Evolutionary conservation across 2,329 filamentous ascomycete species (phyloP).

Genomic region (Aspergillus sp.): DNA sequence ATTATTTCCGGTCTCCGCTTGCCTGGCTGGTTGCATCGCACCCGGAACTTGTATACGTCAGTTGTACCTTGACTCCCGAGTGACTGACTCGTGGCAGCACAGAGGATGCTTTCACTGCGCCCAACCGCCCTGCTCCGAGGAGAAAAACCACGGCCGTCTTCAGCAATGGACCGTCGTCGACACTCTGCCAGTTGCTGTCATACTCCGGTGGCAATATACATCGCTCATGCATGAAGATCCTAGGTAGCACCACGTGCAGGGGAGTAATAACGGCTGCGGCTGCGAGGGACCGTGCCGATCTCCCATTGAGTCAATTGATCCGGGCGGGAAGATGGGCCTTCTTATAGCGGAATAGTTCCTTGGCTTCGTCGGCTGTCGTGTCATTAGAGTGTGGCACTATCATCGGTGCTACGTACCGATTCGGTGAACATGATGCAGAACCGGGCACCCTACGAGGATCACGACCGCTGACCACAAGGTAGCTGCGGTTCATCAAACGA

Average conservation of each 20-base stretch:
- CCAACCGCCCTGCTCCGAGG: background rate
- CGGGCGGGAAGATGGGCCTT: conserved; percentile 10
- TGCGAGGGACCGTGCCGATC: conserved; percentile 30
- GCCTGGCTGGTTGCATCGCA: conserved; percentile 3
- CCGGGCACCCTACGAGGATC: conserved; percentile 2
- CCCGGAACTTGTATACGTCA: background rate
- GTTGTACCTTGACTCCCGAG: background rate
- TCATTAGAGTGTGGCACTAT: conserved; percentile 5
- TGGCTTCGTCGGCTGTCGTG: conserved; percentile 11
- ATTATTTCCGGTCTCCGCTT: conserved; percentile 1
- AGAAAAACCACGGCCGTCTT: no score
- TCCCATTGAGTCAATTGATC: conserved; percentile 23
- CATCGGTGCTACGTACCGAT: background rate
- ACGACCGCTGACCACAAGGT: conserved; percentile 4
- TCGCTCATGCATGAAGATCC: conserved; percentile 27
- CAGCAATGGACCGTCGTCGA: no score
- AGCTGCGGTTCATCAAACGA: no score
- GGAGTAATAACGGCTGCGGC: conserved; percentile 30
- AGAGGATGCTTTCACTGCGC: background rate
- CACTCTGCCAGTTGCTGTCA: no score
- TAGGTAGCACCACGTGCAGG: conserved; percentile 30
- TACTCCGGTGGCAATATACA: no score
- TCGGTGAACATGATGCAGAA: conserved; percentile 5
- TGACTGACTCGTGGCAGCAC: background rate
- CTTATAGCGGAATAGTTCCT: conserved; percentile 13